These are phyloP conservation scores for Cystobasidiaceae sp. DNA, from an alignment of 1,284 basidiomycete species.

Conservation along the genomic window DNA sequence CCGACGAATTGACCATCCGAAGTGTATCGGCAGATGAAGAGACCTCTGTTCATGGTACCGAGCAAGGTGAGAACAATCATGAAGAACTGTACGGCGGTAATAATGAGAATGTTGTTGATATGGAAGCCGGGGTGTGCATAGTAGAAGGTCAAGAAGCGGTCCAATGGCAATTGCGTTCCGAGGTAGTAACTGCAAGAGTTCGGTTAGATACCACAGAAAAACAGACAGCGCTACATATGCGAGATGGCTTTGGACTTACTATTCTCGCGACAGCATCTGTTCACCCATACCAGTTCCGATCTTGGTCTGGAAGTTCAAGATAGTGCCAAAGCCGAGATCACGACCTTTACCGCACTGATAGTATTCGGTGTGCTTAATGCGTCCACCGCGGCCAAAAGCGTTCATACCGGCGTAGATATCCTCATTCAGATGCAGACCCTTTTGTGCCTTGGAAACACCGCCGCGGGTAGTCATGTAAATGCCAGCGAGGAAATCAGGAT, in stretches of 20 bases:
- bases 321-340: constrained; percentile 98
- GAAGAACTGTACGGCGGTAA: constrained; percentile 88
- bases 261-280: constrained; percentile 97
- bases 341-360: constrained; percentile 66
- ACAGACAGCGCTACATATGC: background rate
- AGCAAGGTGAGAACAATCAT: constrained; percentile 77
- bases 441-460: constrained; percentile 97
- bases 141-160: constrained; percentile 99
- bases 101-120: constrained; percentile 99
- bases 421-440: constrained; percentile 95
- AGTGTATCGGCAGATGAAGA: constrained; percentile 73
- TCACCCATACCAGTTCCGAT: constrained; percentile 99
- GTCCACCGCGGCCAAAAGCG: constrained; percentile 90
- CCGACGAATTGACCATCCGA: constrained; percentile 63
- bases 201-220: background rate
- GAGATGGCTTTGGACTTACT: constrained; percentile 51
- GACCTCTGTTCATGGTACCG: constrained; percentile 75
- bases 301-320: constrained; percentile 99
- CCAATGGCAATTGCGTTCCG: constrained; percentile 96
- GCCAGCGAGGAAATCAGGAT: constrained; percentile 97
- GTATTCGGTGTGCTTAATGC: constrained; percentile 99
- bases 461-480: constrained; percentile 98
- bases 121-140: constrained; percentile 99
- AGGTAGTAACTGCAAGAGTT: constrained; percentile 66
- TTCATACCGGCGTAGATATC: constrained; percentile 99